Conservation (phyloP, 176 grass and related monocot species). For the Dactylis glomerata region DNA sequence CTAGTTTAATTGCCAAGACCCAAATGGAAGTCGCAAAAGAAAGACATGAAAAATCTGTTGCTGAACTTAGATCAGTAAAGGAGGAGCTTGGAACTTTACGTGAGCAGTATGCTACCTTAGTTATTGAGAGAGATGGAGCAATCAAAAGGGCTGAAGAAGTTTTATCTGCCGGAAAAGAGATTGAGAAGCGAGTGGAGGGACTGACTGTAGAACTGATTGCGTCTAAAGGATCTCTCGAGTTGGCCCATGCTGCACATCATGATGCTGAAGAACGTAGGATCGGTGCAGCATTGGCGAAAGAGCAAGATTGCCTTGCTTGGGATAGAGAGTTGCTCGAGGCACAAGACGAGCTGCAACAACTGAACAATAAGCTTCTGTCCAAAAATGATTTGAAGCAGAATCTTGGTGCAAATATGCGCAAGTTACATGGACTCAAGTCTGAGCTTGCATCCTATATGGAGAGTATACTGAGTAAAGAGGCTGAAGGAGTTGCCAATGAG, state of each 20-base stretch:
- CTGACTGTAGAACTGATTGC: slow-evolving; percentile 71
- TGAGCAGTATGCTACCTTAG: slow-evolving; percentile 54
- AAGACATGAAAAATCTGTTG: slow-evolving; percentile 62
- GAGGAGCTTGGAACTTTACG: slow-evolving; percentile 47
- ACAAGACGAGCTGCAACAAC: slow-evolving; percentile 66
- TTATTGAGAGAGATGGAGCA: slow-evolving; percentile 63
- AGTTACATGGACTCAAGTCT: slow-evolving; percentile 57
- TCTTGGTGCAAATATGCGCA: slow-evolving; percentile 52
- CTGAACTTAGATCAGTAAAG: slow-evolving; percentile 44
- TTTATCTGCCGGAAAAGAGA: slow-evolving; percentile 44
- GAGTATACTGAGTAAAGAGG: slow-evolving; percentile 60
- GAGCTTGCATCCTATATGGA: slow-evolving; percentile 65
- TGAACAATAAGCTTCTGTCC: slow-evolving; percentile 49
- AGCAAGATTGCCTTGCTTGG: slow-evolving; percentile 72
- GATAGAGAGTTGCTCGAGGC: slow-evolving; percentile 63
- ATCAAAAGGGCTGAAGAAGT: slow-evolving; percentile 62
- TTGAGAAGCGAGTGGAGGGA: slow-evolving; percentile 71
- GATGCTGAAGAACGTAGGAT: slow-evolving; percentile 89
- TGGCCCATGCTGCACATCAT: slow-evolving; percentile 77
- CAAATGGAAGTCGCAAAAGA: slow-evolving; percentile 67
- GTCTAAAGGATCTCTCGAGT: slow-evolving; percentile 78
- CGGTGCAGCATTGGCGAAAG: slow-evolving; percentile 51
- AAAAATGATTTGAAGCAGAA: slow-evolving; percentile 58
- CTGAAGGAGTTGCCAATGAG: slow-evolving; percentile 21
- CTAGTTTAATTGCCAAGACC: slow-evolving; percentile 61